These are phyloP conservation scores for Ophiostoma quercus DNA, from an alignment of 2,329 filamentous ascomycete species.

Conservation along the genomic window DNA sequence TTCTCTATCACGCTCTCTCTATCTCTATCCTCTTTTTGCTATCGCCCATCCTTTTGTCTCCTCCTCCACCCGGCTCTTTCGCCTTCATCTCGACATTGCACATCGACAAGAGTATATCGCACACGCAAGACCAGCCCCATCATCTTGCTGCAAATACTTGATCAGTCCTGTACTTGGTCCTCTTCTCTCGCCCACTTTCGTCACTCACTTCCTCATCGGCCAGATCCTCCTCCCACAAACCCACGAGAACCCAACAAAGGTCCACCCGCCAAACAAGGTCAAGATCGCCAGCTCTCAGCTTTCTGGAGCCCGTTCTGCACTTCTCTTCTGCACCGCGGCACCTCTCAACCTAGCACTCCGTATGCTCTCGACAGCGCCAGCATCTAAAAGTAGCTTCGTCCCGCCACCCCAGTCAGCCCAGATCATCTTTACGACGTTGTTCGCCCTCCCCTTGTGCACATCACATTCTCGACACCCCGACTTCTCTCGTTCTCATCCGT, in stretches of 20 bases:
- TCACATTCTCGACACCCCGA: neutral
- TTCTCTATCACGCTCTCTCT: neutral
- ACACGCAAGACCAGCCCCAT: neutral
- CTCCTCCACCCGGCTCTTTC: neutral
- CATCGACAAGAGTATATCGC: neutral
- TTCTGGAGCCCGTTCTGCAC: neutral
- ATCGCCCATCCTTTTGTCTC: neutral
- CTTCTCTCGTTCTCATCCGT: neutral
- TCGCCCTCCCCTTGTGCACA: constrained; percentile 5
- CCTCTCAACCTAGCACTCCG: neutral
- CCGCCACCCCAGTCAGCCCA: neutral
- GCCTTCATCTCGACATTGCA: neutral
- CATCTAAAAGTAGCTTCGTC: constrained; percentile 4
- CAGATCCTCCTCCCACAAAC: constrained; percentile 2
- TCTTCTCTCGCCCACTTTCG: constrained; percentile 11
- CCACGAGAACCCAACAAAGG: constrained; percentile 15
- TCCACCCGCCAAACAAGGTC: constrained; percentile 21
- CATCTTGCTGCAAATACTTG: neutral
- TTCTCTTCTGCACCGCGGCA: neutral
- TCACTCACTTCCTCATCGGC: constrained; percentile 5
- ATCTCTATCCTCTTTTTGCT: neutral
- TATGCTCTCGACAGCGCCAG: neutral
- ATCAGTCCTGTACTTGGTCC: neutral
- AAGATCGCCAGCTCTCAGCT: constrained; percentile 25
- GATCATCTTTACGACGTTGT: neutral